Percentiles rank a stretch among this genome's conserved stretches.
These are phyloP conservation scores for Ogataea neopini DNA, from an alignment of 805 yeast genomes.

Conservation along the genomic window DNA sequence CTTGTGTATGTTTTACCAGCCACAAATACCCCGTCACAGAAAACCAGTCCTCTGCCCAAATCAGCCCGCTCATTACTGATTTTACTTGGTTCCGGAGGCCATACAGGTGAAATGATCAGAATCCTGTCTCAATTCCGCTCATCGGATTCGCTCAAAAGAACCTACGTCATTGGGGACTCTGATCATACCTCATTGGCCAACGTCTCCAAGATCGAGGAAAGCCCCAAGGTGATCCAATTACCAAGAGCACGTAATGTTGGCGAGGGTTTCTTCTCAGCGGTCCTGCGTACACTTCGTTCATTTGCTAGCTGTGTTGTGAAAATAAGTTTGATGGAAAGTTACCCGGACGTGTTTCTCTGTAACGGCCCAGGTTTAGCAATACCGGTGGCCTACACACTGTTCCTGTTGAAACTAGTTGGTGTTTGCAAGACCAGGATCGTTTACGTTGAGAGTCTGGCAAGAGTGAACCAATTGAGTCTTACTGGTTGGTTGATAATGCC, in stretches of 20 bases:
- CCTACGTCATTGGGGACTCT: slow-evolving; percentile 43
- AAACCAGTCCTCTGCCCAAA: background rate
- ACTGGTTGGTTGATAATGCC: slow-evolving; percentile 75
- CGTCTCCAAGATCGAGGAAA: slow-evolving; percentile 39
- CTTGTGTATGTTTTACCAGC: slow-evolving; percentile 29
- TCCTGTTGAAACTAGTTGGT: slow-evolving; percentile 50
- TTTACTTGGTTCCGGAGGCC: slow-evolving; percentile 95
- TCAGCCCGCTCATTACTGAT: slow-evolving; percentile 42
- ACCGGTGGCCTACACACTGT: slow-evolving; percentile 61
- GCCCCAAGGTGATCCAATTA: slow-evolving; percentile 26
- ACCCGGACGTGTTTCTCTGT: slow-evolving; percentile 39
- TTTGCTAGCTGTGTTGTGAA: slow-evolving; percentile 24
- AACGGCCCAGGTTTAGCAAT: slow-evolving; percentile 88
- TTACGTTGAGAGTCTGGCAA: slow-evolving; percentile 84
- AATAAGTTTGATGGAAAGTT: slow-evolving; percentile 10
- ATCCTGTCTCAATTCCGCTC: slow-evolving; percentile 46
- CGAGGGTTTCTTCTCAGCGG: slow-evolving; percentile 35
- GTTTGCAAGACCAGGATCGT: slow-evolving; percentile 56
- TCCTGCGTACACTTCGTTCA: slow-evolving; percentile 36
- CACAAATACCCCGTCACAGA: slow-evolving; percentile 4
- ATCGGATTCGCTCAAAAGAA: slow-evolving; percentile 24
- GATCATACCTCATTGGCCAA: slow-evolving; percentile 47
- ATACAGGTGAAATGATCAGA: slow-evolving; percentile 93
- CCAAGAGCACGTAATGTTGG: slow-evolving; percentile 42
- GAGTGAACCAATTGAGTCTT: slow-evolving; percentile 73